Percentiles rank a stretch among this genome's conserved stretches.
Evolutionary conservation across 129 eudicot genomes (phyloP).

Genomic region (Chrysanthemum seticuspe): DNA sequence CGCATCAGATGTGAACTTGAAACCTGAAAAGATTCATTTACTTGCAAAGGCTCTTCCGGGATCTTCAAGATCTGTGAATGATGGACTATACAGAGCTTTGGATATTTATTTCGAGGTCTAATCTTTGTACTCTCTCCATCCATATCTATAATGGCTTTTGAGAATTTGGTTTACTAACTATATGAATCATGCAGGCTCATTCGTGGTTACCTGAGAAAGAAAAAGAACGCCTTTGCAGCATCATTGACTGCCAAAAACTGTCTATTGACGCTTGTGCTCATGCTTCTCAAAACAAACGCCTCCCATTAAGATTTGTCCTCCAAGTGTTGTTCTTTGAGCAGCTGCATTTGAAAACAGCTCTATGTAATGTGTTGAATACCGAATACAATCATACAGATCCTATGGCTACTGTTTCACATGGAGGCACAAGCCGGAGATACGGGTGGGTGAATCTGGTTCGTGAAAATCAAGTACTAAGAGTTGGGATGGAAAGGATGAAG

Average conservation of each 20-base stretch:
- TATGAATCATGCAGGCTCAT: slow-evolving; percentile 56
- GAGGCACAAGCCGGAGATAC: slow-evolving; percentile 35
- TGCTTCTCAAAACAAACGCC: slow-evolving; percentile 67
- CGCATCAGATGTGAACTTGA: slow-evolving; percentile 84
- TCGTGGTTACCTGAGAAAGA: slow-evolving; percentile 72
- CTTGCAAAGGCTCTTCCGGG: slow-evolving; percentile 73
- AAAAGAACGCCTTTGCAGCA: slow-evolving; percentile 63
- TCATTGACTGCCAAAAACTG: slow-evolving; percentile 70
- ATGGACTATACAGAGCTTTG: slow-evolving; percentile 82
- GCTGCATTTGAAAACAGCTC: slow-evolving; percentile 61
- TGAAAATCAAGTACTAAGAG: slow-evolving; percentile 64
- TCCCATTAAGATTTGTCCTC: slow-evolving; percentile 76
- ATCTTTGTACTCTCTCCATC: slow-evolving; percentile 13
- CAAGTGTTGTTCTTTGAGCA: slow-evolving; percentile 91
- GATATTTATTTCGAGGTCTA: slow-evolving; percentile 85
- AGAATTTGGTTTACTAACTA: neutral
- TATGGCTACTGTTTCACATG: slow-evolving; percentile 19
- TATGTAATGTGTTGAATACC: slow-evolving; percentile 45
- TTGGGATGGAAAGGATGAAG: slow-evolving; percentile 68
- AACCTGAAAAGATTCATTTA: slow-evolving; percentile 59
- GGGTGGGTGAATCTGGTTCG: slow-evolving; percentile 69
- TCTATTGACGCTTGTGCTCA: slow-evolving; percentile 83
- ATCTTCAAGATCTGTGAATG: slow-evolving; percentile 75
- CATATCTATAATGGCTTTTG: neutral
- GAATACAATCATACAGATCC: slow-evolving; percentile 48